These are phyloP conservation scores for Scopulariopsis brevicaulis DNA, from an alignment of 2,329 filamentous ascomycete genomes.

Conservation along the genomic window DNA sequence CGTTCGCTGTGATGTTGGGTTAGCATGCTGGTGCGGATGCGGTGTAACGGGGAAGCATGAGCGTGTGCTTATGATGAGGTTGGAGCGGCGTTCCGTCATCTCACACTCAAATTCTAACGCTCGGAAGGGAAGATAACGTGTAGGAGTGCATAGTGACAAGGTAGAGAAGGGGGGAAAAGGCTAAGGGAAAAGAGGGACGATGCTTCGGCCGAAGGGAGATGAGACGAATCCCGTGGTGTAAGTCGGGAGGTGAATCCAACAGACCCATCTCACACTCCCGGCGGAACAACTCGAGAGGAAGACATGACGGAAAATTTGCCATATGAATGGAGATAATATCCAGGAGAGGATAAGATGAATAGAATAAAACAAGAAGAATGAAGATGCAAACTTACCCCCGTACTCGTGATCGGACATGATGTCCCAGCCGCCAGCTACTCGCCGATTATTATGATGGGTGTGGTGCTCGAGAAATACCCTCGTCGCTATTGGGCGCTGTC, in stretches of 20 bases:
- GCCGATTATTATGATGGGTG: neutral
- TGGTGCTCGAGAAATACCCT: neutral
- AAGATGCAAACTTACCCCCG: constrained; percentile 36
- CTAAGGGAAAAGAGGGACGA: neutral
- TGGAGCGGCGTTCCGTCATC: neutral
- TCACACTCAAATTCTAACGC: neutral
- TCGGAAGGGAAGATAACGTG: neutral
- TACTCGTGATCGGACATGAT: constrained; percentile 58
- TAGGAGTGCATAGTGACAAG: neutral
- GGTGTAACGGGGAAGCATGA: neutral
- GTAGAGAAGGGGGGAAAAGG: no score
- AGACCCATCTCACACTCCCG: neutral
- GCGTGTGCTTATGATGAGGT: neutral
- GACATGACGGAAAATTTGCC: neutral
- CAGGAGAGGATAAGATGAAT: neutral
- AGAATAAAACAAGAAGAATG: neutral
- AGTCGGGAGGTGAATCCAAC: neutral
- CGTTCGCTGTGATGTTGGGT: constrained; percentile 31
- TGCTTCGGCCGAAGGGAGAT: neutral
- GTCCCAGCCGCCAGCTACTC: neutral
- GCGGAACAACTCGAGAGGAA: no score
- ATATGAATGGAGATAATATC: no score
- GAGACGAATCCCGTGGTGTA: neutral
- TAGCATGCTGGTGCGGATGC: neutral
- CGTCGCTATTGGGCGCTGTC: neutral